Evolutionary conservation across 441 rosid species (phyloP), one percentile per base, ranked within the genome.

Genomic region (Biscutella laevigata): DNA sequence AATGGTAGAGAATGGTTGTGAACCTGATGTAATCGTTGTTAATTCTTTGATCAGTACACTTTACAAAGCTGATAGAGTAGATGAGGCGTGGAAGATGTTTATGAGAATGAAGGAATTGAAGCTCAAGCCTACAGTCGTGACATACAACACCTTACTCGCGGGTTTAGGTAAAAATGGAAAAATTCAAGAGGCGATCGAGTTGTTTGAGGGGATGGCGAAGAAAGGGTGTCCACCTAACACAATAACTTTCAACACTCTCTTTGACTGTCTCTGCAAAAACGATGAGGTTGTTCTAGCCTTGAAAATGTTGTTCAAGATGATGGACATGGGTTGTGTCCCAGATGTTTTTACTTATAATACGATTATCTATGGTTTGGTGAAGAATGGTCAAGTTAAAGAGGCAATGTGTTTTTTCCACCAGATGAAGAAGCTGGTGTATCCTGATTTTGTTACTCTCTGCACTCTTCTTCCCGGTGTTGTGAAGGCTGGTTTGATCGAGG

Each of bases 191-290:
- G 87, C 82, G 4, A 56, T 83, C 17, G 74, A 74, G 36, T 57
- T 91, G 66, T 82, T 85, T 26, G 74, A 74, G 22, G 74, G 77
- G 53, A 85, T 91, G 96, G 61, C 42, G 7, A 35, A 24, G 26
- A 71, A 64, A 56, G 85, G 87, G 3, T 91, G 91, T 61, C 65
- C 65, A 19, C 95, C 96, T 19, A 79, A 88, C 72, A 80, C 90
- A 4, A 59, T 85, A 59, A 83, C 91, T 22, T 91, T 81, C 66
- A 91, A 91, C 67, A 83, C 83, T 29, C 84, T 88, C 35, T 72
- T 91, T 44, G 87, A 91, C 74, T 88, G 94, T 79, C 85, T 91
- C 53, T 88, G 88, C 84, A 88, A 88, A 78, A 88, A 88, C 25
- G 87, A 77, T 12, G 83, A 79, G 79, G 83, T 85, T 60, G 72